Conservation (phyloP, 805 yeast genomes). For the Spencermartinsiella europaea region DNA sequence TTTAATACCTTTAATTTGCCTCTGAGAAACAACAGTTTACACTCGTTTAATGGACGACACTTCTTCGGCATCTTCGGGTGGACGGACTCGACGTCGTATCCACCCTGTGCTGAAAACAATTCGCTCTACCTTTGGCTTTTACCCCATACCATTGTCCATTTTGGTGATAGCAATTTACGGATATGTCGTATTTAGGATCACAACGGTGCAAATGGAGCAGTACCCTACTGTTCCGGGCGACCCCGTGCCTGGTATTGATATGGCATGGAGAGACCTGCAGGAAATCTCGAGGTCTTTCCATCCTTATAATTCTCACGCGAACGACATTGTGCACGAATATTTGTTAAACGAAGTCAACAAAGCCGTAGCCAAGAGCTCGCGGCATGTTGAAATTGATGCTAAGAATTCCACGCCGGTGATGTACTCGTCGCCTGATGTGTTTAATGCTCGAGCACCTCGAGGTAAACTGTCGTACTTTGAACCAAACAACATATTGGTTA, state of each 20-base stretch:
- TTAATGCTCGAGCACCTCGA: slow-evolving; percentile 31
- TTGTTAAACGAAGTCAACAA: slow-evolving; percentile 41
- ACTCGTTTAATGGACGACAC: neutral
- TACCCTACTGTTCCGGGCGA: slow-evolving; percentile 1
- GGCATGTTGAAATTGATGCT: slow-evolving; percentile 36
- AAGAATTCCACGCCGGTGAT: slow-evolving; percentile 38
- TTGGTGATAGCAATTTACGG: slow-evolving; percentile 16
- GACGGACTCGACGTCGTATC: neutral
- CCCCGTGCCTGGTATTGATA: slow-evolving; percentile 5
- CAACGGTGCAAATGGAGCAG: slow-evolving; percentile 4
- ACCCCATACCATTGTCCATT: slow-evolving; percentile 20
- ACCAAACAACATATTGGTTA: slow-evolving; percentile 72
- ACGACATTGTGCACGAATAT: slow-evolving; percentile 71
- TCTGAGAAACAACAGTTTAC: no score
- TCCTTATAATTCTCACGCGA: slow-evolving; percentile 73
- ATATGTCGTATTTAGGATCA: slow-evolving; percentile 2
- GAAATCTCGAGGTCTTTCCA: slow-evolving; percentile 61
- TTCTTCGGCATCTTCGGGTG: neutral
- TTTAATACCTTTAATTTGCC: no score
- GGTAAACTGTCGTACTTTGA: slow-evolving; percentile 67
- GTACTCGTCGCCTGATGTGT: slow-evolving; percentile 48
- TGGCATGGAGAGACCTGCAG: slow-evolving; percentile 71
- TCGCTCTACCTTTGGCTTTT: slow-evolving; percentile 21
- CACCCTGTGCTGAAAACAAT: slow-evolving; percentile 6
- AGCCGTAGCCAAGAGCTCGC: slow-evolving; percentile 17